Percentiles rank a stretch among this genome's conserved stretches.
phyloP scores from a whole-genome alignment of 768 basidiomycete species.

The Mycena capillaripes region DNA sequence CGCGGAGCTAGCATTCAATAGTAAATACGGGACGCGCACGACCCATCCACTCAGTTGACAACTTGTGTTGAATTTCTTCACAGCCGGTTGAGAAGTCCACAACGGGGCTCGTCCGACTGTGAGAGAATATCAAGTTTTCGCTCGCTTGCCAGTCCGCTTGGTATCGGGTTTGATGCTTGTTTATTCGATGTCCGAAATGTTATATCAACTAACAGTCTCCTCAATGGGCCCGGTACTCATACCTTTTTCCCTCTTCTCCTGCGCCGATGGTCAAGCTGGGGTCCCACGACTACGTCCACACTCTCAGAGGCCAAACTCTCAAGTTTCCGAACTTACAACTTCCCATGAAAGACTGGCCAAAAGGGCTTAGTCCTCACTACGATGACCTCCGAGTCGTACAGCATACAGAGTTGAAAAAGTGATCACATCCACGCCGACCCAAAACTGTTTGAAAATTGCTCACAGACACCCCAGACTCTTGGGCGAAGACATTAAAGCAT shows the following conservation, averaged over 20 bases:
- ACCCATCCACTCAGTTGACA: too few species aligned
- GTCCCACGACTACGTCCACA: neutral
- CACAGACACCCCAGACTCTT: neutral
- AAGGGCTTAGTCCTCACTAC: neutral
- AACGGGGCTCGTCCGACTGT: too few species aligned
- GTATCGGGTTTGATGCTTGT: too few species aligned
- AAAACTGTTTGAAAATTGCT: neutral
- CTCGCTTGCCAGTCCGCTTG: too few species aligned
- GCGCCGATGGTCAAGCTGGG: neutral
- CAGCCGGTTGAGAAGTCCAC: too few species aligned
- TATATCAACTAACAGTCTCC: too few species aligned
- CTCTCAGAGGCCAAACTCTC: neutral
- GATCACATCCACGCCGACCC: neutral
- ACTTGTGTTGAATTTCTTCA: too few species aligned
- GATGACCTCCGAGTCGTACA: neutral
- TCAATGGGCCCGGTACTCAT: too few species aligned
- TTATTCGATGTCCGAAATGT: too few species aligned
- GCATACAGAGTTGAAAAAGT: conserved; percentile 3
- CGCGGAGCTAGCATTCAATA: too few species aligned
- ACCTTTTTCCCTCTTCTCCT: neutral
- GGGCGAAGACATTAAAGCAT: neutral
- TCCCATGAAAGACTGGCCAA: conserved; percentile 1
- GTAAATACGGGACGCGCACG: too few species aligned
- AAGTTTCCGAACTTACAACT: neutral
- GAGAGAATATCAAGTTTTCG: too few species aligned